Base-by-base conservation (phyloP, 306 rosid genomes). In the Acacia acuminata region DNA sequence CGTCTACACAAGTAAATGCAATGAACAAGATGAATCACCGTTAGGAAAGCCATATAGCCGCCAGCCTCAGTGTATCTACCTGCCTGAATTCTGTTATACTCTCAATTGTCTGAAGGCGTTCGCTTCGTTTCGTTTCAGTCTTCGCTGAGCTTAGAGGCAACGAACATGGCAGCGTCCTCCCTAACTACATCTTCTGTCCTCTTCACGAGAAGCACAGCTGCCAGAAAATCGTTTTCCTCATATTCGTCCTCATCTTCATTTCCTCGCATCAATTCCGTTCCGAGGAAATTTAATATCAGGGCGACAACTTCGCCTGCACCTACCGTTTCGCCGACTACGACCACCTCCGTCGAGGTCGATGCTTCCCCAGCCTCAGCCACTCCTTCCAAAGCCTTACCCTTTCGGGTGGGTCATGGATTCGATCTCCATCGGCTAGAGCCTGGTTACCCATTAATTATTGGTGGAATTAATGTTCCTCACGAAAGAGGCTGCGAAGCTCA, bases 401-500 rank as follows among this genome's bases (percentile, higher is more conserved):
- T 94, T 77, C 93, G 98, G 73, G 89, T 94, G 24, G 99, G 98
- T 3, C 98, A 96, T 38, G 98, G 99, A 10, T 96, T 96, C 73
- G 99, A 96, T 89, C 97, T 96, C 65, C 99, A 96, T 45, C 85
- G 99, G 0, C 77, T 94, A 86, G 99, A 96, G 77, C 94, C 97
- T 27, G 97, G 97, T 66, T 96, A 92, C 76, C 99, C 99, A 8
- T 77, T 96, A 67, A 96, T 96, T 79, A 96, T 96, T 82, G 99
- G 99, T 14, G 99, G 99, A 42, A 94, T 96, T 75, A 73, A 80
- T 84, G 80, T 96, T 58, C 99, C 99, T 47, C 99, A 96, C 80
- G 97, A 96, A 0, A 82, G 90, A 85, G 99, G 99, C 75, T 96
- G 99, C 86, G 99, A 94, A 79, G 99, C 99, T 65, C 98, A 96